Evolutionary conservation across 768 basidiomycete genomes (phyloP), one percentile per base, ranked within the genome.

Genomic region (Thelephora aurantiotincta): DNA sequence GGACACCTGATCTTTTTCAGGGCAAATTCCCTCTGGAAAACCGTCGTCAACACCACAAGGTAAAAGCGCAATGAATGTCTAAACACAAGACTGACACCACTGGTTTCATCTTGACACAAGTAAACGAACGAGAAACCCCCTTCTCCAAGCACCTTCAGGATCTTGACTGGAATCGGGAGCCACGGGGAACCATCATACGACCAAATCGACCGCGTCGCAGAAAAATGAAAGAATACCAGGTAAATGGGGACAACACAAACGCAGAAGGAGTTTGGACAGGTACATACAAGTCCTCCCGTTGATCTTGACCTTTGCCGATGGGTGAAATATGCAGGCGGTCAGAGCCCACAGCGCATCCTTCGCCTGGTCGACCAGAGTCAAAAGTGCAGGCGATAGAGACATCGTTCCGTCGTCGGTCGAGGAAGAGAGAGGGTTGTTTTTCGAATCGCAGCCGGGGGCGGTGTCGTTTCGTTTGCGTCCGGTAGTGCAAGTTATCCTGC

Each of bases 1-100:
- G 89, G 90, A 70, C 91, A 93, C 38, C 91, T 74, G 59, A 96
- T 93, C 67, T 96, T 98, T 71, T 99, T 99, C 52, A 99, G 69
- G 0, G 96, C 96, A 56, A 94, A 98, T 70, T 88, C 78, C 52
- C 92, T 75, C 77, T 91, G 22, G 2, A 44, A 20, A 38, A n/a
- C 37, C 4, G 11, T 11, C 37, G 11, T n/a, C 20, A 20, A 41
- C 14, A 16, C 16, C 12, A 41, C 22, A 22, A 38, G 38, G 14
- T 9, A 35, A 30, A 18, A 23, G 18, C 44, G n/a, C 35, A 33
- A 23, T 19, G 11, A 64, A 51, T 20, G 5, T 22, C 3, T 11
- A 38, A 44, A 11, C 11, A 18, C 11, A 18, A 43, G 18, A 67
- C 81, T 56, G 58, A 88, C 87, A 45, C 85, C 85, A 56, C 86